Evolutionary conservation across 1,284 basidiomycete species (phyloP), one percentile per base, ranked within the genome.

Genomic region (Leccinum fuscescens): DNA sequence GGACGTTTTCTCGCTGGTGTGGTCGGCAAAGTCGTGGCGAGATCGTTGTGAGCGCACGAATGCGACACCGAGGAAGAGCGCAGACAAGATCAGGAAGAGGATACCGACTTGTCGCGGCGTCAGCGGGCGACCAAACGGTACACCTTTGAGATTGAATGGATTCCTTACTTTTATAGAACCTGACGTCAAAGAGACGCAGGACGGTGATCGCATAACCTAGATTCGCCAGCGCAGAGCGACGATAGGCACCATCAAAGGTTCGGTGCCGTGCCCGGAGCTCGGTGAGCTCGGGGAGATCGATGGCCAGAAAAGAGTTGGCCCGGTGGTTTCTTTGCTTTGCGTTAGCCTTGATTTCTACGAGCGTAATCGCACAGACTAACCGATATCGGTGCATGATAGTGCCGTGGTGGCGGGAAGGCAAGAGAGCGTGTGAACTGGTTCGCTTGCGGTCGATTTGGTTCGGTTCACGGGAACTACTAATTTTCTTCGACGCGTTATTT

Each of bases 171-270:
- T 78, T 77, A 69, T 86, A 86, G 73, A 92, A 93, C 15, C 83
- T 75, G 39, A 70, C 70, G 68, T 92, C 88, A 66, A 94, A 94
- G 15, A 94, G 81, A 55, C 89, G 85, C 4, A 94, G 77, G 58
- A 93, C 82, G 0, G 90, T 84, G 59, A 92, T 73, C 5, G 90
- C 82, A 68, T 90, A 93, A 1, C 90, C 87, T 2, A 94, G 79
- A 66, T 86, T 85, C 17, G 85, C 84, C 8, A 94, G 78, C 0
- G 90, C 90, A 1, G 86, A 90, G 29, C 92, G 83, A 33, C 81
- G 80, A 70, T 93, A 94, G 24, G 91, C 92, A 20, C 92, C 91
- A 61, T 92, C 82, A 68, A 92, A 93, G 0, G 91, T 93, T 50
- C 92, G 80, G 65, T 90, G 88, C 31, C 89, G 81, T 1, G 91